A percentile compares a stretch with the other conserved stretches of the same genome.
These are phyloP conservation scores for Podaxis mareebaensis DNA, from an alignment of 768 basidiomycete species.

Conservation along the genomic window DNA sequence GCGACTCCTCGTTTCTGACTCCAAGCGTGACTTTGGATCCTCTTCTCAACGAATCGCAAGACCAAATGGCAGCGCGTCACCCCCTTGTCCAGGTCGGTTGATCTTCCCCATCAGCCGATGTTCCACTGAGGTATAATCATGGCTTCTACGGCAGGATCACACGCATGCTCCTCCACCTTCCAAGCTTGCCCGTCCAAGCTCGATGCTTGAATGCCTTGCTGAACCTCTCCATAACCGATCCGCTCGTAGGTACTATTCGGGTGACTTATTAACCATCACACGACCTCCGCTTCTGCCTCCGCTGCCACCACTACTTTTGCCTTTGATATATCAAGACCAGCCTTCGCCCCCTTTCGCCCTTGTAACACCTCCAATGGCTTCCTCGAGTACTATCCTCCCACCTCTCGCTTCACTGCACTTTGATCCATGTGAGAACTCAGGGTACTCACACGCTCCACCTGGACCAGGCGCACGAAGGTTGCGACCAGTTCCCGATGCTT, in stretches of 20 bases:
- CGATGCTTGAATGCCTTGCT: neutral
- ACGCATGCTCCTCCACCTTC: neutral
- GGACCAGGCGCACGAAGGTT: neutral
- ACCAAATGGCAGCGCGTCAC: neutral
- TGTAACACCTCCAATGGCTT: neutral
- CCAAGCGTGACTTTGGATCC: neutral
- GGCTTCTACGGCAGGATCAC: neutral
- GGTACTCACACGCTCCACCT: neutral
- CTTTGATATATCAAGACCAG: neutral
- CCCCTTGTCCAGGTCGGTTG: neutral
- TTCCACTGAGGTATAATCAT: neutral
- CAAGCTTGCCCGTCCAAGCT: neutral
- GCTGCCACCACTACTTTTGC: neutral
- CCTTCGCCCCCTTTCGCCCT: neutral
- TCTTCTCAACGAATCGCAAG: neutral
- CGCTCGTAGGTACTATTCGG: neutral
- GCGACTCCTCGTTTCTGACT: neutral
- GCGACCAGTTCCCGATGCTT: neutral
- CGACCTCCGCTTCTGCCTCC: neutral
- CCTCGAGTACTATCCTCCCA: neutral
- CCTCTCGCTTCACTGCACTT: neutral
- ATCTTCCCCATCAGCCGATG: neutral
- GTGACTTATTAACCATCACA: no score
- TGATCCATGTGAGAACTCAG: neutral
- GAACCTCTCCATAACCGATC: neutral